Percentiles rank a stretch among this genome's conserved stretches.
Evolutionary conservation across 2,329 filamentous ascomycete genomes (phyloP).

Genomic region (Monosporascus sp.): DNA sequence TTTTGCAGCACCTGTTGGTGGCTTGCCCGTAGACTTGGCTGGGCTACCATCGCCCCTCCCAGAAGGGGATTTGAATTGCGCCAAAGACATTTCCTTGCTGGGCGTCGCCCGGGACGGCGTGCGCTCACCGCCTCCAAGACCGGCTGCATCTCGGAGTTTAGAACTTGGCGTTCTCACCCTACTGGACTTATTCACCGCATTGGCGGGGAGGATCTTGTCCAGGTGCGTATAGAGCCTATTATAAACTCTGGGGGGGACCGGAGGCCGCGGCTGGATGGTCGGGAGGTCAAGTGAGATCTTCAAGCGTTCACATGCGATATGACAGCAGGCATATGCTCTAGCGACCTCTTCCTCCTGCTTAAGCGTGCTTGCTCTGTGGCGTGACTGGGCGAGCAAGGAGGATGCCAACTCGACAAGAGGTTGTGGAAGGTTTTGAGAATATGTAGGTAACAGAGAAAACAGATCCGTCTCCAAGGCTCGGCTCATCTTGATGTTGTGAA

Average conservation of each 20-base stretch:
- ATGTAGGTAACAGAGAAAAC: slow-evolving; percentile 68
- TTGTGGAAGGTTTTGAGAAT: slow-evolving; percentile 61
- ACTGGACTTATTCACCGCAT: slow-evolving; percentile 17
- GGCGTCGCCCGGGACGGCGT: slow-evolving; percentile 40
- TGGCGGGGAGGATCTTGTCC: slow-evolving; percentile 60
- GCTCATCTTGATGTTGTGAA: slow-evolving; percentile 51
- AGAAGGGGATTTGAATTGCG: slow-evolving; percentile 38
- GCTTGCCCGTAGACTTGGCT: slow-evolving; percentile 37
- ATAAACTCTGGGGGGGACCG: slow-evolving; percentile 75
- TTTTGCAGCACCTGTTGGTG: slow-evolving; percentile 21
- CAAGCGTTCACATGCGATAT: slow-evolving; percentile 83
- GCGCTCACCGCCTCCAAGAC: slow-evolving; percentile 27
- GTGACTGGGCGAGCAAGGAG: slow-evolving; percentile 75
- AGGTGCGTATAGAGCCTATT: slow-evolving; percentile 79
- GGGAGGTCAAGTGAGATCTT: slow-evolving; percentile 75
- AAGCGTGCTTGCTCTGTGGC: slow-evolving; percentile 68
- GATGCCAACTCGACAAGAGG: slow-evolving; percentile 67
- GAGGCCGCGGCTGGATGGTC: slow-evolving; percentile 68
- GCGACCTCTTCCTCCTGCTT: slow-evolving; percentile 85
- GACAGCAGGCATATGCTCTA: slow-evolving; percentile 77
- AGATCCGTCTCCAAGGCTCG: slow-evolving; percentile 69
- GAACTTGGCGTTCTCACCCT: slow-evolving; percentile 28
- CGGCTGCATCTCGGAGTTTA: slow-evolving; percentile 30
- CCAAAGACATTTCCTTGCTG: slow-evolving; percentile 40
- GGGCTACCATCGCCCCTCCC: slow-evolving; percentile 34